phyloP scores from a whole-genome alignment of 768 basidiomycete genomes.

The Mycena latifolia region DNA sequence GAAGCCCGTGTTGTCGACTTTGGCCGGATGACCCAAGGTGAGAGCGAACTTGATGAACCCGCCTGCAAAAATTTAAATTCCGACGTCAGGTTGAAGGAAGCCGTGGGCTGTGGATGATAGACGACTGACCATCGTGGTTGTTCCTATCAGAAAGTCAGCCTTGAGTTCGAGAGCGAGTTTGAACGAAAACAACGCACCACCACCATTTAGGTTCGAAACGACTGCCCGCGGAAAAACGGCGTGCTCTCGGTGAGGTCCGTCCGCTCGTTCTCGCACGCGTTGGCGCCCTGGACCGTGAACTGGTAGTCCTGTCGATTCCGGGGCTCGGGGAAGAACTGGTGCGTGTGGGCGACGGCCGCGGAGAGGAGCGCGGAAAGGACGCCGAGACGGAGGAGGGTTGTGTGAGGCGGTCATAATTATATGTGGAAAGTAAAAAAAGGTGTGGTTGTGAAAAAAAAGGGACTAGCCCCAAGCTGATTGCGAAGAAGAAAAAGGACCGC shows the following conservation, averaged over 20 bases:
- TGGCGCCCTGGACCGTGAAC: not conserved
- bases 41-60: not conserved
- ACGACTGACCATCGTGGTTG: not conserved
- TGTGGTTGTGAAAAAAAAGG: not conserved
- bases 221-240: not conserved
- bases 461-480: not conserved
- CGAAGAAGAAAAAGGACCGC: not conserved
- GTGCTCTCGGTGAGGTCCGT: not conserved
- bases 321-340: slow-evolving; percentile 1
- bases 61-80: too few relatives aligned
- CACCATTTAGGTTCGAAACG: not conserved
- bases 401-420: not conserved
- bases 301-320: not conserved
- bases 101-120: too few relatives aligned
- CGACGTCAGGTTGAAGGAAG: too few relatives aligned
- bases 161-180: not conserved
- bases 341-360: not conserved
- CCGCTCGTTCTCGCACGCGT: not conserved
- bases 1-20: not conserved
- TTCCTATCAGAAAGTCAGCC: not conserved
- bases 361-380: not conserved
- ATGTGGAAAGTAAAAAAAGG: not conserved
- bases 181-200: not conserved
- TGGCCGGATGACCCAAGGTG: not conserved
- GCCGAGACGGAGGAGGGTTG: not conserved